phyloP scores from a whole-genome alignment of 139 green algal species.

The Tetradesmus obliquus region DNA sequence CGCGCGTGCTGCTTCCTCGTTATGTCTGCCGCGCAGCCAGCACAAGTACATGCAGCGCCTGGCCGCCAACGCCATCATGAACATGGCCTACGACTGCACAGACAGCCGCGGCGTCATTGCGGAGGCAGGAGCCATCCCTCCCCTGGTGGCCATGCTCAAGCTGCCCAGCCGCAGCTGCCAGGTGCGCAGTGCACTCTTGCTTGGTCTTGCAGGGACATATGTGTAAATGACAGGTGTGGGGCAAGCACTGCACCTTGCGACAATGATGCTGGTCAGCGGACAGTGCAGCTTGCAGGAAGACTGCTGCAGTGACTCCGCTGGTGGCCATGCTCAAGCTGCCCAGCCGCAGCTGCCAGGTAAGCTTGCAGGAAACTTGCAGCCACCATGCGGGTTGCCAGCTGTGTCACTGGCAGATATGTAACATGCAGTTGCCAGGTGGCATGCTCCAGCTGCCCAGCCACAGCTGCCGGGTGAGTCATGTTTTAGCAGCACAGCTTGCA shows the following conservation, averaged over 20 bases:
- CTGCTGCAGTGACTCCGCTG: background rate
- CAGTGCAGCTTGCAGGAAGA: background rate
- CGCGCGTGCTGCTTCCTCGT: too few relatives aligned
- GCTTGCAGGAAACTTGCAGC: background rate
- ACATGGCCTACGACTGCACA: background rate
- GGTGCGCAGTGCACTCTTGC: background rate
- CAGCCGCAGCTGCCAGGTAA: background rate
- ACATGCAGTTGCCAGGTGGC: too few relatives aligned
- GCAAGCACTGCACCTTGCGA: too few relatives aligned
- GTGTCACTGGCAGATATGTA: too few relatives aligned
- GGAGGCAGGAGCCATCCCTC: background rate
- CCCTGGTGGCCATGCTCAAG: background rate
- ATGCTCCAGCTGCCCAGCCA: background rate
- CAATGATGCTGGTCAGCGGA: too few relatives aligned
- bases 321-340: background rate
- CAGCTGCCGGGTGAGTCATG: background rate
- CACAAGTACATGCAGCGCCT: background rate
- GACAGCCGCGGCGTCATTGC: conserved; percentile 4
- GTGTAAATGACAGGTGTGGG: too few relatives aligned
- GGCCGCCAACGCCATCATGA: background rate
- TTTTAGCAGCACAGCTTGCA: too few relatives aligned
- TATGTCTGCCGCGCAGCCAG: background rate
- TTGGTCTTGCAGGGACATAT: too few relatives aligned
- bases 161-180: background rate
- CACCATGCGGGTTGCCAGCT: background rate